phyloP scores from a whole-genome alignment of 257 asterid genomes.

The Cynanchum wilfordii region DNA sequence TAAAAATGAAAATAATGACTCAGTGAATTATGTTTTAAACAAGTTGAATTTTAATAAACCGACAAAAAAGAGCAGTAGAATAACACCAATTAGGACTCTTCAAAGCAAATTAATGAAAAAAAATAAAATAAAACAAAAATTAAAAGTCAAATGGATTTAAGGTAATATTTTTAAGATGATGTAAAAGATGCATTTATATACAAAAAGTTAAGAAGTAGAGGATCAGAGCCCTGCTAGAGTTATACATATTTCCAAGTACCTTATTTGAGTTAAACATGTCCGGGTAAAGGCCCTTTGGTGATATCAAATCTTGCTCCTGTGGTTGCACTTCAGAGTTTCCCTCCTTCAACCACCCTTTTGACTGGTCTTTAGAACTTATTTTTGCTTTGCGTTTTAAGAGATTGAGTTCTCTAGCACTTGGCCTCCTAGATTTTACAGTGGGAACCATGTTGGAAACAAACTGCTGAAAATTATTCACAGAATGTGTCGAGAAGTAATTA shows the following conservation, averaged over 20 bases:
- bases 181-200: background rate
- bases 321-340: slow-evolving; percentile 66
- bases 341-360: slow-evolving; percentile 81
- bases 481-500: slow-evolving; percentile 63
- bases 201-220: background rate
- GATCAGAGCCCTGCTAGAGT: background rate
- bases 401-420: slow-evolving; percentile 98
- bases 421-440: slow-evolving; percentile 78
- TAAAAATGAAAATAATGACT: background rate
- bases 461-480: slow-evolving; percentile 60
- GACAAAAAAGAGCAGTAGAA: background rate
- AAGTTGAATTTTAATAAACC: background rate
- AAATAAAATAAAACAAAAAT: background rate
- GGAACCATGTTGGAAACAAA: slow-evolving; percentile 81
- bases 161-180: background rate
- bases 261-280: slow-evolving; percentile 64
- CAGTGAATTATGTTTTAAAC: background rate
- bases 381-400: slow-evolving; percentile 93
- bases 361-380: slow-evolving; percentile 75
- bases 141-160: background rate
- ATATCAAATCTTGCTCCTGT: slow-evolving; percentile 64
- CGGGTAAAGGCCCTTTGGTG: slow-evolving; percentile 51
- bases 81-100: background rate
- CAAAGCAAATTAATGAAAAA: background rate
- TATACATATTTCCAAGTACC: slow-evolving; percentile 39